phyloP scores from a whole-genome alignment of 192 early-diverging fungal species.

The Entomortierella parvispora region DNA sequence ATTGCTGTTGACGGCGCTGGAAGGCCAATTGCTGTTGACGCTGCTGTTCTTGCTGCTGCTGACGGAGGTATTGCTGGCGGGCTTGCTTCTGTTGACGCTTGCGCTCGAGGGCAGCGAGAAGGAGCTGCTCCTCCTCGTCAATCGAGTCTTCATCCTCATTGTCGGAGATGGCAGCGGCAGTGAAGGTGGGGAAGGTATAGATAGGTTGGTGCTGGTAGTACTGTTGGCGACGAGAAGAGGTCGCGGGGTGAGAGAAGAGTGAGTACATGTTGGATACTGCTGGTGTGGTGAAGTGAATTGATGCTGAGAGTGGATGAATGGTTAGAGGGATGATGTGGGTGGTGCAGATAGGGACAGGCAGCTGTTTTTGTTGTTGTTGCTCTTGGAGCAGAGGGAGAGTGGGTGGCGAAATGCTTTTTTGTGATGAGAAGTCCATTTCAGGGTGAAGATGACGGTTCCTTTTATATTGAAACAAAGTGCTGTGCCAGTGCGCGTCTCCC shows the following conservation, averaged over 20 bases:
- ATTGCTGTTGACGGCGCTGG: conserved; percentile 21
- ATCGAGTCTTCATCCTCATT: conserved; percentile 4
- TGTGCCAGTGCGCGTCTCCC: too few relatives aligned
- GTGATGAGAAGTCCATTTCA: too few relatives aligned
- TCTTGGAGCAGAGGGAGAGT: too few relatives aligned
- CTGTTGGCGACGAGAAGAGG: neutral
- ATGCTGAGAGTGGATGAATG: too few relatives aligned
- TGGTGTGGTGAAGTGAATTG: too few relatives aligned
- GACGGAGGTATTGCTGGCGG: conserved; percentile 36
- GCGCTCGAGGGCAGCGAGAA: conserved; percentile 41
- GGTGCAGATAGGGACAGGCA: too few relatives aligned
- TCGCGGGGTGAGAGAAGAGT: neutral
- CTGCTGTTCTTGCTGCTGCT: conserved; percentile 13
- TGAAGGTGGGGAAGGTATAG: neutral
- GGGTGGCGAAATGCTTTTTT: too few relatives aligned
- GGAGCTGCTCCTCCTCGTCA: conserved; percentile 46
- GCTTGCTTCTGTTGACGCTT: conserved; percentile 43
- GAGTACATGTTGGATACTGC: neutral
- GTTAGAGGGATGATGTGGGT: too few relatives aligned
- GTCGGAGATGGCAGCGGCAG: neutral
- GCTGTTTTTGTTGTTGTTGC: too few relatives aligned
- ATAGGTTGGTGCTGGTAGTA: neutral
- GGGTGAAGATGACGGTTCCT: too few relatives aligned
- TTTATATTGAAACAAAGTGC: too few relatives aligned
- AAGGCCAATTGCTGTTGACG: conserved; percentile 8